Evolutionary conservation across 768 basidiomycete species (phyloP).

Genomic region (Boletus fagicola): DNA sequence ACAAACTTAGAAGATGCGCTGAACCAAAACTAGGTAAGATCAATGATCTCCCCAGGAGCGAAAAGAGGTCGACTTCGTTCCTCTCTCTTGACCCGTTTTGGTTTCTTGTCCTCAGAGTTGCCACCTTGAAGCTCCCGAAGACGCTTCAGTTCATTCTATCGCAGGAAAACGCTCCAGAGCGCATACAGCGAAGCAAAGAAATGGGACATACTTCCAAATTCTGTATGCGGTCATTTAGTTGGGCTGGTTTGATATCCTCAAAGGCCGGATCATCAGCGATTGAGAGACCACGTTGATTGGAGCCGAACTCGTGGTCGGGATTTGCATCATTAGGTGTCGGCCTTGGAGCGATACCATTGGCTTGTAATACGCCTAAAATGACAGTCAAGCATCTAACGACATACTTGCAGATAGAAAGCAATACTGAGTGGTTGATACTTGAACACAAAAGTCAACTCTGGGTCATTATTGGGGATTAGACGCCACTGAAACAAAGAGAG

Average conservation of each 20-base stretch:
- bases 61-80: not conserved
- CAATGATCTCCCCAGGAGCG: constrained; percentile 13
- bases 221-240: constrained; percentile 1
- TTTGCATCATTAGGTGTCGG: not conserved
- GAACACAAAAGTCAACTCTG: constrained; percentile 18
- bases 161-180: not conserved
- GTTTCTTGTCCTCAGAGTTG: constrained; percentile 6
- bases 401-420: not conserved
- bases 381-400: not conserved
- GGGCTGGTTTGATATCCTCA: constrained; percentile 1
- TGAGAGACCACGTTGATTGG: not conserved
- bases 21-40: constrained; percentile 15
- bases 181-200: not conserved
- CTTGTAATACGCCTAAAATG: constrained; percentile 17
- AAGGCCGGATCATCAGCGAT: not conserved
- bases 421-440: constrained; percentile 18
- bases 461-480: constrained; percentile 5
- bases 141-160: constrained; percentile 15
- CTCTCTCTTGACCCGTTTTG: constrained; percentile 19
- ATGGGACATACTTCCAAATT: constrained; percentile 7
- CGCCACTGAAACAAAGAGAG: accelerated
- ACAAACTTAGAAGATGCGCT: not conserved
- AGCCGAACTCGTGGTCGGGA: not conserved
- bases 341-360: constrained; percentile 18
- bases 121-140: constrained; percentile 7